Evolutionary conservation across 129 eudicot genomes (phyloP), one percentile per base, ranked within the genome.

Genomic region (Solidago caesia): DNA sequence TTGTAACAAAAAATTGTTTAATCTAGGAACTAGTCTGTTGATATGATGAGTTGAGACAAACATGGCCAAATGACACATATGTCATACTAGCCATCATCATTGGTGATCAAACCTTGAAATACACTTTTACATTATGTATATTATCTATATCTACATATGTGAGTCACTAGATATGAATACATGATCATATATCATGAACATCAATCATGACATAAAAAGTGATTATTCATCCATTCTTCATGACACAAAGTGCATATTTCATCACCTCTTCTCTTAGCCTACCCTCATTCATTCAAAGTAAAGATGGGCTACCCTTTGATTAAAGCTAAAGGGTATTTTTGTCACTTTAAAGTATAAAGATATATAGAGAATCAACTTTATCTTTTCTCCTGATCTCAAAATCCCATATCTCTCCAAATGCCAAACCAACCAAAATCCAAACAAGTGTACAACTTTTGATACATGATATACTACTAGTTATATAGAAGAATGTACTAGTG

Each of bases 261-360:
- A 86, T 87, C 95, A 85, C 82, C 87, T 81, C 89, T 66, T 72
- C 78, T 74, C 77, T 21, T 44, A 78, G 44, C 78, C 79, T 79
- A 72, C 79, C 63, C 70, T 82, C 82, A 53, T 82, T 78, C 82
- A 83, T 82, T 78, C 82, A 83, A 89, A 88, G 71, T 74, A 71
- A 79, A 71, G 75, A 81, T 60, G 74, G 66, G 68, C 21, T 55
- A 67, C 71, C 73, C 84, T 76, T 90, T 87, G 78, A 75, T 86
- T 88, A 90, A 94, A 90, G 97, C 68, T 90, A 82, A 85, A 89
- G 91, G 97, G 96, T 75, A 88, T 67, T 86, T 76, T 85, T 81
- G 98, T 83, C 87, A 85, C 84, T 79, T 71, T 74, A 84, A 80
- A 77, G 77, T 60, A 71, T 71, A 79, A 52, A 79, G 77, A 80